Percentiles rank a stretch among this genome's conserved stretches.
Conservation (phyloP, 2,329 filamentous ascomycete species). For the Dactylellina drechsleri region DNA sequence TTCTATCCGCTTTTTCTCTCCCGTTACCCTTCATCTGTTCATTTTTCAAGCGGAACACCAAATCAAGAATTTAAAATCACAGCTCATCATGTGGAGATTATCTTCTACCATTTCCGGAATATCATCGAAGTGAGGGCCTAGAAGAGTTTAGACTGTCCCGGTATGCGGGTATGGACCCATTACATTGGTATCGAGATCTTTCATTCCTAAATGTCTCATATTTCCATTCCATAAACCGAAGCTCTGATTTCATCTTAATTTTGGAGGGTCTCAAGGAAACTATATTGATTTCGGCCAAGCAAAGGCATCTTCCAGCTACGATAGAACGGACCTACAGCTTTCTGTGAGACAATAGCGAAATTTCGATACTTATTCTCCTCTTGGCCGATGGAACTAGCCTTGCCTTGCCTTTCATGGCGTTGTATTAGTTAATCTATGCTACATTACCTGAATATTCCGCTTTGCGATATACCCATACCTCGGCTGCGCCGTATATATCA, state of each 20-base stretch:
- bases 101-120: conserved; percentile 35
- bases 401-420: no score
- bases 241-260: background rate
- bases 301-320: no score
- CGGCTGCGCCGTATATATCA: no score
- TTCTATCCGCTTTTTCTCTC: background rate
- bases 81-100: conserved; percentile 3
- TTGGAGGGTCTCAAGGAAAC: background rate
- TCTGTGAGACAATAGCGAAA: no score
- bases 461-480: no score
- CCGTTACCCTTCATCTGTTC: conserved; percentile 6
- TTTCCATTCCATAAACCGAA: conserved; percentile 11
- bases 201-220: conserved; percentile 22
- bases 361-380: no score
- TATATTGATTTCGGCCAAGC: no score
- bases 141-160: conserved; percentile 25
- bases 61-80: background rate
- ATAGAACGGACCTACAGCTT: no score
- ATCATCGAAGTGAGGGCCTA: conserved; percentile 4
- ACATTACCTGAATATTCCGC: no score
- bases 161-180: conserved; percentile 35
- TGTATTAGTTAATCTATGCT: no score
- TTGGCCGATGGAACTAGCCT: no score
- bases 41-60: background rate
- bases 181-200: conserved; percentile 33